Base-by-base conservation (phyloP, 129 eudicot genomes). In the Tagetes erecta region DNA sequence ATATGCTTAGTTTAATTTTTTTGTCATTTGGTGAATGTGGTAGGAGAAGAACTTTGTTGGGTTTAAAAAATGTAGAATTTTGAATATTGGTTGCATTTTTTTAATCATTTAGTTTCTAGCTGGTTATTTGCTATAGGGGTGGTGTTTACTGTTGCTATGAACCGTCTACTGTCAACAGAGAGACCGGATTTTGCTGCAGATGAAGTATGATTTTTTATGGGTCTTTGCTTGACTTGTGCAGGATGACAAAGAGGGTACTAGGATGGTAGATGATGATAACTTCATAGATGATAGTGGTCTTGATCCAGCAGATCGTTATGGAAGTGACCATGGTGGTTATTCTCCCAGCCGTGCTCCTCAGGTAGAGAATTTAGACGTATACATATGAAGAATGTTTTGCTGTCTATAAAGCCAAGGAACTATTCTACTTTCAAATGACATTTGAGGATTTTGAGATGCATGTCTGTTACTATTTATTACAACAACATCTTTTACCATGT, bases 221-320 rank as follows among this genome's bases (percentile, higher is more conserved):
- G 67, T 42, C 72, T 44, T 63, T 78, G 66, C 31, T 71, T 38
- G 37, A 75, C 27, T 70, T 46, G 6, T 67, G 51, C 70, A 90
- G 97, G 98, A 93, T 83, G 98, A 90, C 70, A 84, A 83, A 59
- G 96, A 89, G 52, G 98, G 91, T 44, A 49, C 71, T 58, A 84
- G 89, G 80, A 75, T 86, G 68, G 34, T 73, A 41, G 96, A 93
- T 71, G 98, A 93, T 83, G 98, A 90, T 71, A 88, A 93, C 82
- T 93, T 93, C 87, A 90, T 93, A 52, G 96, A 93, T 85, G 98
- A 93, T 78, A 88, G 76, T 20, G 98, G 97, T 68, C 87, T 90
- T 11, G 97, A 93, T 79, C 92, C 96, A 62, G 86, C 92, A 31
- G 89, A 86, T 74, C 82, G 92, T 7, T 90, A 90, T 76, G 88